Percentiles rank a stretch among this genome's conserved stretches.
Evolutionary conservation across 1,139 yeast genomes (phyloP).

Genomic region (Ogataea hybrid): DNA sequence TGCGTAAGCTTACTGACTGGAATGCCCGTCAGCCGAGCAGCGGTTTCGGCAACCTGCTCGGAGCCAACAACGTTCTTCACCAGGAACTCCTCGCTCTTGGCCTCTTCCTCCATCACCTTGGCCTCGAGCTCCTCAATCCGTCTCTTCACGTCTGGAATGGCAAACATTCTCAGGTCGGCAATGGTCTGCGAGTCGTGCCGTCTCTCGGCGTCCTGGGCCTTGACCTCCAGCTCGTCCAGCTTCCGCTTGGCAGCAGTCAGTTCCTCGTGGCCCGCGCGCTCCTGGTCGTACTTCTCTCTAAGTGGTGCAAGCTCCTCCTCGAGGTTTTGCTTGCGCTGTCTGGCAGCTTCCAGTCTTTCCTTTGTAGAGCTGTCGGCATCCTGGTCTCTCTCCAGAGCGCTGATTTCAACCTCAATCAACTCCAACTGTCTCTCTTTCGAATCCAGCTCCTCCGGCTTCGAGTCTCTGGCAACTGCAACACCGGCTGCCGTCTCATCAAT

Average conservation of each 20-base stretch:
- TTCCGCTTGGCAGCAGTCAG: slow-evolving; percentile 85
- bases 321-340: slow-evolving; percentile 74
- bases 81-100: slow-evolving; percentile 58
- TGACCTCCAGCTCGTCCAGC: slow-evolving; percentile 86
- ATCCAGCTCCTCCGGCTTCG: slow-evolving; percentile 96
- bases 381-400: slow-evolving; percentile 94
- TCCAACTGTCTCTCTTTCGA: slow-evolving; percentile 89
- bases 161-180: slow-evolving; percentile 94
- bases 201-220: slow-evolving; percentile 96
- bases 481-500: slow-evolving; percentile 97
- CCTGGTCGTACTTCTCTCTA: slow-evolving; percentile 81
- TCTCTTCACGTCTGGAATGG: slow-evolving; percentile 86
- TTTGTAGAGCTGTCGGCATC: slow-evolving; percentile 85
- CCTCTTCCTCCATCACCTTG: slow-evolving; percentile 71
- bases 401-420: slow-evolving; percentile 89
- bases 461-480: slow-evolving; percentile 97
- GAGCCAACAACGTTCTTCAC: slow-evolving; percentile 87
- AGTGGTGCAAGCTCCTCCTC: slow-evolving; percentile 86
- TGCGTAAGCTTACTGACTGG: slow-evolving; percentile 97
- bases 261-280: slow-evolving; percentile 89
- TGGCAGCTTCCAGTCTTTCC: slow-evolving; percentile 79
- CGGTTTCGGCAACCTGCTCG: slow-evolving; percentile 95
- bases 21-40: slow-evolving; percentile 95
- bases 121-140: slow-evolving; percentile 74
- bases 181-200: slow-evolving; percentile 92